Evolutionary conservation across 2,329 filamentous ascomycete genomes (phyloP).

Genomic region (Elsinoe perseae): DNA sequence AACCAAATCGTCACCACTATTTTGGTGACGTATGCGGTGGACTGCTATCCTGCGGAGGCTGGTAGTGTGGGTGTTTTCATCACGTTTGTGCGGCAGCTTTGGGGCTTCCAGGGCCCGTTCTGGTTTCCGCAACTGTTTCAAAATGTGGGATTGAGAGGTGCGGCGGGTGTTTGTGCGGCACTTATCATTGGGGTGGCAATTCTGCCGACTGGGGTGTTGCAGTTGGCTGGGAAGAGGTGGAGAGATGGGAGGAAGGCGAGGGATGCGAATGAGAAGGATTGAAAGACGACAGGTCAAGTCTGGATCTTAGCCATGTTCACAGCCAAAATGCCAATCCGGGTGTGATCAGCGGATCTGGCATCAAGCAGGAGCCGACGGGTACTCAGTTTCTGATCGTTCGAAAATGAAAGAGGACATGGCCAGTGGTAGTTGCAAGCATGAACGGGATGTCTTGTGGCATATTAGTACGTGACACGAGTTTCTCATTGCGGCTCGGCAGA

Average conservation of each 20-base stretch:
- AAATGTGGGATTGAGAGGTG: constrained; percentile 25
- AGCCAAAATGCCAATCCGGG: neutral
- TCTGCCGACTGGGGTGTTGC: constrained; percentile 28
- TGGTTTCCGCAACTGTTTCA: constrained; percentile 34
- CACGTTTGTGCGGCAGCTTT: constrained; percentile 48
- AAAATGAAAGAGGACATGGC: too few relatives aligned
- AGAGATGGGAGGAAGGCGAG: neutral
- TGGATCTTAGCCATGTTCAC: neutral
- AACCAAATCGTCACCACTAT: constrained; percentile 57
- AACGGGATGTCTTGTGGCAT: too few relatives aligned
- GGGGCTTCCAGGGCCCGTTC: constrained; percentile 44
- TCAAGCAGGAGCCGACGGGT: too few relatives aligned
- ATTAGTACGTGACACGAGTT: too few relatives aligned
- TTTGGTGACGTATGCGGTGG: constrained; percentile 53
- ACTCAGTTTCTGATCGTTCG: too few relatives aligned
- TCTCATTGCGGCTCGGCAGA: too few relatives aligned
- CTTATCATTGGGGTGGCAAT: constrained; percentile 32
- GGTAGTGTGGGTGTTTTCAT: constrained; percentile 52
- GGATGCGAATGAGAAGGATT: neutral
- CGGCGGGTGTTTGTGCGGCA: constrained; percentile 31
- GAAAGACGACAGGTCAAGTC: neutral
- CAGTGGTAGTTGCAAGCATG: too few relatives aligned
- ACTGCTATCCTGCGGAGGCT: constrained; percentile 47
- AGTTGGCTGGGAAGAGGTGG: constrained; percentile 22
- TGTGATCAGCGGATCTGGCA: too few relatives aligned